These are phyloP conservation scores for Capronia epimyces DNA, from an alignment of 2,329 filamentous ascomycete genomes.

Conservation along the genomic window DNA sequence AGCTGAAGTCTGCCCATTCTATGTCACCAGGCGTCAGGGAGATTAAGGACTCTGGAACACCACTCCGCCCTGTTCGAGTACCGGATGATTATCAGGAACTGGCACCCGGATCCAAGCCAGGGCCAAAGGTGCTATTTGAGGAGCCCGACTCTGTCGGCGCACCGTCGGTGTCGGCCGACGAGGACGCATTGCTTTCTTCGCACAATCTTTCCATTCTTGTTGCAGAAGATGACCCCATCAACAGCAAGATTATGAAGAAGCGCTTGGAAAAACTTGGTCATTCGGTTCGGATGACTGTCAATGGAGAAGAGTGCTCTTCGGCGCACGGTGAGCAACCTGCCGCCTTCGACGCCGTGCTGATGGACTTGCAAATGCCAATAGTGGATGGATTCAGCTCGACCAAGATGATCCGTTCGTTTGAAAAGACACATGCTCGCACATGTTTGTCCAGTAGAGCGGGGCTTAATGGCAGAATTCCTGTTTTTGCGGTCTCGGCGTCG, in stretches of 20 bases:
- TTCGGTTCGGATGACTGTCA: slow-evolving; percentile 64
- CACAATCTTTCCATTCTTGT: slow-evolving; percentile 62
- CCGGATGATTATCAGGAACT: slow-evolving; percentile 26
- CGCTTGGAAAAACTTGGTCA: slow-evolving; percentile 72
- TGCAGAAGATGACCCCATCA: slow-evolving; percentile 84
- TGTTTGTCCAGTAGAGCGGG: slow-evolving; percentile 55
- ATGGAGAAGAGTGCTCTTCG: slow-evolving; percentile 76
- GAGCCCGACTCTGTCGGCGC: slow-evolving; percentile 12
- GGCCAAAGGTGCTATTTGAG: slow-evolving; percentile 13
- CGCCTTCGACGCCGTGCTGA: slow-evolving; percentile 72
- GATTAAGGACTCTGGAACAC: slow-evolving; percentile 35
- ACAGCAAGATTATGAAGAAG: slow-evolving; percentile 75
- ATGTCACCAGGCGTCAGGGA: slow-evolving; percentile 30
- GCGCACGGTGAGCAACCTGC: slow-evolving; percentile 59
- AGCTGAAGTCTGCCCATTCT: slow-evolving; percentile 23
- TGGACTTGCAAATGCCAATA: slow-evolving; percentile 96
- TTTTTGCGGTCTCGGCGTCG: slow-evolving; percentile 83
- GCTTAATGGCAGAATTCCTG: slow-evolving; percentile 63
- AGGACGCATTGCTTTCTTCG: not conserved
- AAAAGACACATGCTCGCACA: slow-evolving; percentile 50
- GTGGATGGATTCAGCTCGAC: slow-evolving; percentile 77
- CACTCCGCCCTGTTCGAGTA: slow-evolving; percentile 32
- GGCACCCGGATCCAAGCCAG: not conserved
- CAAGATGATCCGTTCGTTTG: slow-evolving; percentile 73
- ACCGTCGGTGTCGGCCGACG: slow-evolving; percentile 12